Evolutionary conservation across 768 basidiomycete genomes (phyloP), one percentile per base, ranked within the genome.

Genomic region (Psilocybe cubensis): DNA sequence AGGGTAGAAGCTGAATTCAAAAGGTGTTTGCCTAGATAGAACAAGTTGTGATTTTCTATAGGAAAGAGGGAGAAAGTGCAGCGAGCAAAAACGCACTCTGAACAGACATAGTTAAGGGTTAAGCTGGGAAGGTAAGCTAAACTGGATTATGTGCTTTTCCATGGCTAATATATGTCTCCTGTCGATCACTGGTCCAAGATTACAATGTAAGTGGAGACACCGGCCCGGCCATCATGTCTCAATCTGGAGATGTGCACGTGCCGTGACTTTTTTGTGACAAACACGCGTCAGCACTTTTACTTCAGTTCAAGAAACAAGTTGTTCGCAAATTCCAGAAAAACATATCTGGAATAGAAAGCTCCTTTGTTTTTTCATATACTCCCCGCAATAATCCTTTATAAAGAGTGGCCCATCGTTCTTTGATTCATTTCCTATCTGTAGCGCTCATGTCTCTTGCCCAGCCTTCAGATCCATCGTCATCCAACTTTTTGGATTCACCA

Each of bases 1-100:
- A 96, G 81, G 2, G 84, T 76, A 31, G 83, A 73, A 1, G 93
- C 79, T 3, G 79, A 68, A 72, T 95, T 94, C 59, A 91, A 61
- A 60, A 97, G 84, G 76, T 97, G 95, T 66, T 96, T 95, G 57
- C 72, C 76, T 77, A 28, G 14, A 4, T 48, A 24, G 52, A 57
- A 6, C 20, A 49, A 12, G 11, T 29, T 53, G 23, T 10, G 17
- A n/a, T n/a, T n/a, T n/a, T 18, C 56, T 14, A 48, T 24, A 49
- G 29, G 31, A 12, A 31, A 14, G 50, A 40, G 12, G 46, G 44
- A 50, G 33, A n/a, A 5, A 11, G n/a, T 27, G 23, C 9, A 27
- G 29, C n/a, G 23, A 23, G 23, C 20, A 10, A 21, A 27, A 20
- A 56, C 70, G 46, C 24, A 75, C 78, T 75, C 63, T 76, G 74